Conservation (phyloP, 805 yeast genomes). For the Jamesozyma lodderae region DNA sequence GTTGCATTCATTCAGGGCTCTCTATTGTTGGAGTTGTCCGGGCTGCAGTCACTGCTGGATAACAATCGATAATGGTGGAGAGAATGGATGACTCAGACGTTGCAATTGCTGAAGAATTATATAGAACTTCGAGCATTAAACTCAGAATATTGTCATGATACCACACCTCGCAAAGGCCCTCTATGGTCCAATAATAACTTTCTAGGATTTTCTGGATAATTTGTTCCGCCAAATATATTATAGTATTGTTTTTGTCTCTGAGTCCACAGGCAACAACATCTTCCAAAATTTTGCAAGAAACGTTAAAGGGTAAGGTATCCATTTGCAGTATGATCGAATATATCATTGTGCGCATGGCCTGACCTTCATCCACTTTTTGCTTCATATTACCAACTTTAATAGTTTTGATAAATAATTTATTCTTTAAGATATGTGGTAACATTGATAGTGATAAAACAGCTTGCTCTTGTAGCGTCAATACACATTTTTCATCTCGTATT, state of each 20-base stretch:
- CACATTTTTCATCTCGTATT: neutral
- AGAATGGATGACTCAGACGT: neutral
- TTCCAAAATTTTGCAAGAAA: slow-evolving; percentile 6
- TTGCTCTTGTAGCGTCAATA: slow-evolving; percentile 1
- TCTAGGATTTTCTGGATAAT: neutral
- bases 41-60: slow-evolving; percentile 1
- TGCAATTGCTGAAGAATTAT: neutral
- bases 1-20: too few species aligned
- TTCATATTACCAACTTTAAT: slow-evolving; percentile 29
- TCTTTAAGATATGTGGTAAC: slow-evolving; percentile 17
- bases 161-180: slow-evolving; percentile 1
- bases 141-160: neutral
- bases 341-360: slow-evolving; percentile 11
- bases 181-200: neutral
- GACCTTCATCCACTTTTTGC: slow-evolving; percentile 25
- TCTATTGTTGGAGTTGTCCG: too few species aligned
- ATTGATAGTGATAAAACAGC: slow-evolving; percentile 1
- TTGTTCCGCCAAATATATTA: slow-evolving; percentile 2
- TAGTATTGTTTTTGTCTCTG: slow-evolving; percentile 10
- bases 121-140: neutral
- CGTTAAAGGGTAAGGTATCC: slow-evolving; percentile 2
- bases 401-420: slow-evolving; percentile 20
- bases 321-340: slow-evolving; percentile 11
- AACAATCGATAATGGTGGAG: slow-evolving; percentile 1
- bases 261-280: slow-evolving; percentile 8